Evolutionary conservation across 129 eudicot species (phyloP).

Genomic region (Flaveria trinervia): DNA sequence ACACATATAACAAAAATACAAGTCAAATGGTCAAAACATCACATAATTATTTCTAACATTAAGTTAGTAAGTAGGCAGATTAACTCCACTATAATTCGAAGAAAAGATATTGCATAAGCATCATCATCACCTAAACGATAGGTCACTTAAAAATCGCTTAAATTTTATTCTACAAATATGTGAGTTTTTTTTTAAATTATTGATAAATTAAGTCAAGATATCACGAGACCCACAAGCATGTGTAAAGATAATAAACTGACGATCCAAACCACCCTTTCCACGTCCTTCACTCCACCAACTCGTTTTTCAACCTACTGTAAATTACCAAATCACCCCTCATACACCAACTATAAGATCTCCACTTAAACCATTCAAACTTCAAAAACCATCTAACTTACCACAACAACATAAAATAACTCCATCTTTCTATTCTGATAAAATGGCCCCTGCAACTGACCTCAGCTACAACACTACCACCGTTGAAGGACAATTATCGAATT

Average conservation of each 20-base stretch:
- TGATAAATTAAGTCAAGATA: not conserved
- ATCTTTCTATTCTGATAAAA: not conserved
- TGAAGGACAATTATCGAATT: conserved; percentile 16
- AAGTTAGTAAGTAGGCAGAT: not conserved
- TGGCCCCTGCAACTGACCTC: not conserved
- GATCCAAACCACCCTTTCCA: conserved; percentile 14
- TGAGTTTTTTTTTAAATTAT: too few species aligned
- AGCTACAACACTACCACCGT: not conserved
- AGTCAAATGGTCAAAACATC: too few species aligned
- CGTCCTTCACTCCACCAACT: not conserved
- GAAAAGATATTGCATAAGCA: conserved; percentile 2
- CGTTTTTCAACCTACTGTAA: not conserved
- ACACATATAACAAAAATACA: too few species aligned
- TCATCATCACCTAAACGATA: too few species aligned
- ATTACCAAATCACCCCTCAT: conserved; percentile 16
- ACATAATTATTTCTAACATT: too few species aligned
- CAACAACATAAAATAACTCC: conserved; percentile 7
- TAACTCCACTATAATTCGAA: not conserved
- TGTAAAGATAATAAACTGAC: conserved; percentile 13
- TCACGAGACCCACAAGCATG: not conserved
- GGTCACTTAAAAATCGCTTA: too few species aligned
- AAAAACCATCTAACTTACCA: not conserved
- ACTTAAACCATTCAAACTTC: not conserved
- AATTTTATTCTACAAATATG: too few species aligned
- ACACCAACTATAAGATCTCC: conserved; percentile 13